Percentiles rank a stretch among this genome's conserved stretches.
phyloP scores from a whole-genome alignment of 169 alveolate species.

The Cryptosporidium sp. region DNA sequence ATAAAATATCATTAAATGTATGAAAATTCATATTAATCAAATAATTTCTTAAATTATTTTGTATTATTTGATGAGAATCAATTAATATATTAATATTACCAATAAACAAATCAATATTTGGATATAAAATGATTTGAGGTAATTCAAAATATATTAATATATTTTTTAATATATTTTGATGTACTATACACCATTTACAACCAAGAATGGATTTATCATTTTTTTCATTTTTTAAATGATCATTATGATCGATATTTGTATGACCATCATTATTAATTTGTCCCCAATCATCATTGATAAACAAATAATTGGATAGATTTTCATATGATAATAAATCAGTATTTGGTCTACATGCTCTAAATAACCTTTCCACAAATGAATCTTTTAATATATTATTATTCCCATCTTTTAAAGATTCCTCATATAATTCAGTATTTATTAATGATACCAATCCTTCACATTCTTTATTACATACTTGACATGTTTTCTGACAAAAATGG shows the following conservation, averaged over 20 bases:
- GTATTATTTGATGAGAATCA: slow-evolving; percentile 29
- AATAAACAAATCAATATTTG: slow-evolving; percentile 58
- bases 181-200: slow-evolving; percentile 45
- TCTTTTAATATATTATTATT: slow-evolving; percentile 18
- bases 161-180: slow-evolving; percentile 32
- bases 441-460: slow-evolving; percentile 64
- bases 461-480: slow-evolving; percentile 60
- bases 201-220: slow-evolving; percentile 21
- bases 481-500: slow-evolving; percentile 69
- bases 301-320: slow-evolving; percentile 19
- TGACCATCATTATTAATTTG: neutral
- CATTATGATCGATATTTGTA: neutral
- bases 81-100: slow-evolving; percentile 48
- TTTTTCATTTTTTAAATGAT: neutral
- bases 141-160: slow-evolving; percentile 33
- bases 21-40: slow-evolving; percentile 14
- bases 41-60: slow-evolving; percentile 7
- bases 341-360: slow-evolving; percentile 62
- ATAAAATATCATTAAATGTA: slow-evolving; percentile 6
- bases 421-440: slow-evolving; percentile 32
- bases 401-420: slow-evolving; percentile 6
- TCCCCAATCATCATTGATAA: slow-evolving; percentile 1
- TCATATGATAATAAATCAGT: slow-evolving; percentile 26
- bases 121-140: slow-evolving; percentile 56
- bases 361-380: slow-evolving; percentile 27